A percentile compares a stretch with the other conserved stretches of the same genome.
These are phyloP conservation scores for Xerocomellus dryophilus DNA, from an alignment of 768 basidiomycete genomes.

Conservation along the genomic window DNA sequence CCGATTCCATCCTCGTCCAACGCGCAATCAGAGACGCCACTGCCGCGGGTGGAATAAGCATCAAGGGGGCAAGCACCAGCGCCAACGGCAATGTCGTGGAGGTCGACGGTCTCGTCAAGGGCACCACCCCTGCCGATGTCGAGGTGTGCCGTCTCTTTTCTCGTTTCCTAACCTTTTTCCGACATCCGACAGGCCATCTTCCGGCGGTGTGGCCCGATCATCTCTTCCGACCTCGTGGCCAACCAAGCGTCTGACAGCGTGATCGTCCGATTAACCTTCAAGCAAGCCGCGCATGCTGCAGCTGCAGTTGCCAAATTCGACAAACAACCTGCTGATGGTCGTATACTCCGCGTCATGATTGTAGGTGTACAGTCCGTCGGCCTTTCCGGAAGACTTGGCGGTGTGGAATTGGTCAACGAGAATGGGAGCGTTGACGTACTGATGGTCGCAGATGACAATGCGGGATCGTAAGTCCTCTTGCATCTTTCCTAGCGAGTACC, in stretches of 20 bases:
- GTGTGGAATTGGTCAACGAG: constrained; percentile 43
- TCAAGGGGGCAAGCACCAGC: constrained; percentile 63
- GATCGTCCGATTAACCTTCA: constrained; percentile 71
- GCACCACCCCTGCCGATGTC: constrained; percentile 82
- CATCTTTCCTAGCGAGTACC: background rate
- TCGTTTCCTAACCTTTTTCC: background rate
- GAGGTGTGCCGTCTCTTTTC: constrained; percentile 30
- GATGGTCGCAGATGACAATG: constrained; percentile 45
- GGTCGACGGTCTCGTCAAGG: constrained; percentile 67
- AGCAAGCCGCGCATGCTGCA: constrained; percentile 56
- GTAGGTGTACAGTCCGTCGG: constrained; percentile 56
- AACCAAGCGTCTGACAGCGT: constrained; percentile 36
- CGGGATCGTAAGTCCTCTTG: constrained; percentile 48
- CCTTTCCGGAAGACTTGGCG: constrained; percentile 57
- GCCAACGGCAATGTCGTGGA: constrained; percentile 66
- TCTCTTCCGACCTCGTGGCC: constrained; percentile 34
- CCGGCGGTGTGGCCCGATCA: constrained; percentile 70
- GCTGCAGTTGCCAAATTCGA: constrained; percentile 73
- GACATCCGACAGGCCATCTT: constrained; percentile 57
- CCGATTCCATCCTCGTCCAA: constrained; percentile 53
- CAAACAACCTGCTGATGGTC: constrained; percentile 80
- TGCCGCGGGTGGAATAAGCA: constrained; percentile 43
- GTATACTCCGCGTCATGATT: constrained; percentile 60
- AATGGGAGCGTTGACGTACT: constrained; percentile 48
- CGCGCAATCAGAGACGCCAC: constrained; percentile 66